These are phyloP conservation scores for Kazachstania sp. DNA, from an alignment of 1,139 yeast species.

Conservation along the genomic window DNA sequence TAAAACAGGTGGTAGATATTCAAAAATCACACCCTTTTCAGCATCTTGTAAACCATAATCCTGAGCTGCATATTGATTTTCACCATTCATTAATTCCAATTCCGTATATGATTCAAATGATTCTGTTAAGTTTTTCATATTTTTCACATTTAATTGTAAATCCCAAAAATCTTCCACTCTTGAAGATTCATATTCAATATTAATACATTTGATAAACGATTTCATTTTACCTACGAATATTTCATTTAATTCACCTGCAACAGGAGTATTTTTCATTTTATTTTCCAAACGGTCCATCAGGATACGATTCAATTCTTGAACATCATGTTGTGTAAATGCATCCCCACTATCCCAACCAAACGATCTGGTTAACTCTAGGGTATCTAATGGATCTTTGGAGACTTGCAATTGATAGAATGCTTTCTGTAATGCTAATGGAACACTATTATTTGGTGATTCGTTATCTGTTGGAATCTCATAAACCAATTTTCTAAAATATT, in stretches of 20 bases:
- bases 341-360: slow-evolving; percentile 98
- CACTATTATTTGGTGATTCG: slow-evolving; percentile 47
- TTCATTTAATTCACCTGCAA: slow-evolving; percentile 70
- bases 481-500: slow-evolving; percentile 72
- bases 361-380: slow-evolving; percentile 76
- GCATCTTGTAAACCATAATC: slow-evolving; percentile 94
- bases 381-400: slow-evolving; percentile 69
- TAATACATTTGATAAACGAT: slow-evolving; percentile 83
- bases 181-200: slow-evolving; percentile 92
- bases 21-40: slow-evolving; percentile 88
- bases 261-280: slow-evolving; percentile 83
- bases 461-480: slow-evolving; percentile 77
- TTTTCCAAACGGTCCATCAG: slow-evolving; percentile 89
- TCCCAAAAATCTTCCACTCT: slow-evolving; percentile 97
- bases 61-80: slow-evolving; percentile 90
- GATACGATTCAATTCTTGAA: slow-evolving; percentile 90
- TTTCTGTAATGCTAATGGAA: slow-evolving; percentile 79
- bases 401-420: slow-evolving; percentile 72
- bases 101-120: slow-evolving; percentile 84
- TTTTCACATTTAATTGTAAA: slow-evolving; percentile 87
- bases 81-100: slow-evolving; percentile 85
- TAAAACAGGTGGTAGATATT: slow-evolving; percentile 82
- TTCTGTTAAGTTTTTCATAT: slow-evolving; percentile 59
- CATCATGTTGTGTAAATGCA: slow-evolving; percentile 96
- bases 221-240: slow-evolving; percentile 96